Percentiles rank a stretch among this genome's conserved stretches.
Conservation (phyloP, 352 stramenopile genomes). For the Pythium biforme region DNA sequence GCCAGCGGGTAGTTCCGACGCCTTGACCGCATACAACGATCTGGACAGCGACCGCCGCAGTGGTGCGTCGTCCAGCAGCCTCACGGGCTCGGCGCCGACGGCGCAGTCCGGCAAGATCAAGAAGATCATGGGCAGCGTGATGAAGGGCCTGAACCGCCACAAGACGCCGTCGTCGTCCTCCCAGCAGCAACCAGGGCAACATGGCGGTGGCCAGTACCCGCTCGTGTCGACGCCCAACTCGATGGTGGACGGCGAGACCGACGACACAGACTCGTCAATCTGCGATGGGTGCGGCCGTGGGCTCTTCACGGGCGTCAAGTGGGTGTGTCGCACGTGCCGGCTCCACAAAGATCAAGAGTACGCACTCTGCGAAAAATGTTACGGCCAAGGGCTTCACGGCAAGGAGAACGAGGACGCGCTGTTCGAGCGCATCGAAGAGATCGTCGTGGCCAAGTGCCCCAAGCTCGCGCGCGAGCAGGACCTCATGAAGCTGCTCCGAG, state of each 20-base stretch:
- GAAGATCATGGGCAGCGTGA: constrained; percentile 74
- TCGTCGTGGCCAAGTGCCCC: constrained; percentile 62
- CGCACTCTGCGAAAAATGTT: constrained; percentile 75
- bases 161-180: constrained; percentile 42
- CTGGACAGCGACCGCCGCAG: constrained; percentile 33
- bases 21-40: constrained; percentile 9
- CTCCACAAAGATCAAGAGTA: constrained; percentile 48
- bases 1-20: constrained; percentile 1
- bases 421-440: constrained; percentile 61
- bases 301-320: constrained; percentile 51
- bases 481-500: constrained; percentile 57
- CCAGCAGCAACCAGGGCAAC: constrained; percentile 9
- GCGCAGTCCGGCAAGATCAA: constrained; percentile 67
- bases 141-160: constrained; percentile 66
- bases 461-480: constrained; percentile 48
- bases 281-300: constrained; percentile 67
- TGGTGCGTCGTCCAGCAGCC: constrained; percentile 17
- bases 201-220: constrained; percentile 17
- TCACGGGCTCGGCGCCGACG: constrained; percentile 13
- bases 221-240: constrained; percentile 6
- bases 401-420: constrained; percentile 65
- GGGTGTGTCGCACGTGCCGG: constrained; percentile 64
- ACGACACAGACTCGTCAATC: constrained; percentile 42
- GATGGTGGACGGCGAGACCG: not conserved
- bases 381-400: constrained; percentile 66